phyloP scores from a whole-genome alignment of 139 green algal species.

The Tetradesmus lagerheimii region DNA sequence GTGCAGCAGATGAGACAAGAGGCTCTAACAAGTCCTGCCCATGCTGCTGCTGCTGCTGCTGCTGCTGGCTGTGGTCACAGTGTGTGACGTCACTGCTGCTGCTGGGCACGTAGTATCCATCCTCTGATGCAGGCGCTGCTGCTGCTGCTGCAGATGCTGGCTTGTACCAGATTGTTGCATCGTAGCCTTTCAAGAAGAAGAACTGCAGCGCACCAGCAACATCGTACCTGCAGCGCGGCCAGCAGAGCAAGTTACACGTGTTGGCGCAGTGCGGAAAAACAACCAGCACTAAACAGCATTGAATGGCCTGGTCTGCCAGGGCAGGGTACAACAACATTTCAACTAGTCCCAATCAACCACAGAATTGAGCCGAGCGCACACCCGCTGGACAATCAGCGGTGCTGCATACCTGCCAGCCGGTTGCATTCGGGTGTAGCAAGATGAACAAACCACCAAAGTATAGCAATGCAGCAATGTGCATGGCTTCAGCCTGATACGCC shows the following conservation, averaged over 20 bases:
- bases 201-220: constrained; percentile 65
- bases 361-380: too few species aligned
- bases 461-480: too few species aligned
- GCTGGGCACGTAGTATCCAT: background rate
- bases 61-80: background rate
- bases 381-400: too few species aligned
- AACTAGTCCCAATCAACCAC: too few species aligned
- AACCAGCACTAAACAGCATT: background rate
- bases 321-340: too few species aligned
- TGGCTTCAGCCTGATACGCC: too few species aligned
- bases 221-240: constrained; percentile 66
- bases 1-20: background rate
- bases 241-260: background rate
- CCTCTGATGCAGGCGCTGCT: background rate
- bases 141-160: constrained; percentile 8
- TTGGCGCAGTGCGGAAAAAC: background rate
- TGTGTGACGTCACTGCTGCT: background rate
- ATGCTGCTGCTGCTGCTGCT: constrained; percentile 21
- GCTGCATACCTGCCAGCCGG: too few species aligned
- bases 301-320: too few species aligned
- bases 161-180: constrained; percentile 53
- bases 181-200: constrained; percentile 56
- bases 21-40: background rate
- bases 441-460: too few species aligned
- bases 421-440: too few species aligned